These are phyloP conservation scores for Cystobasidium pallidum DNA, from an alignment of 1,284 basidiomycete genomes.

Conservation along the genomic window DNA sequence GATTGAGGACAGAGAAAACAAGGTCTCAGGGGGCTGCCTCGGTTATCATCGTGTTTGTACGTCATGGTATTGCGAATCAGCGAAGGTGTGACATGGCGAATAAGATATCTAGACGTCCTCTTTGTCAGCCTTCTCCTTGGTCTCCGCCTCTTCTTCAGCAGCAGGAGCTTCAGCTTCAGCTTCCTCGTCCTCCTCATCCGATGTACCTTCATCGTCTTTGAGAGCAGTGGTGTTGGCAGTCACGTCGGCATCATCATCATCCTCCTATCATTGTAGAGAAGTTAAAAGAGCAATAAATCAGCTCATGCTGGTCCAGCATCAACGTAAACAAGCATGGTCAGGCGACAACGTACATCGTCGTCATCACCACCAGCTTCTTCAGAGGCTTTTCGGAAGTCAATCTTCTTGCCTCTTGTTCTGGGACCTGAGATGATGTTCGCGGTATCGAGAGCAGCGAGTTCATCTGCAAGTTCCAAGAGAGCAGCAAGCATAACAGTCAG, in stretches of 20 bases:
- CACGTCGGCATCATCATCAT: slow-evolving; percentile 43
- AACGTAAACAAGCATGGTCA: background rate
- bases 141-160: slow-evolving; percentile 1
- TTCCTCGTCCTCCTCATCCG: slow-evolving; percentile 39
- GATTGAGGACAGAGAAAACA: background rate
- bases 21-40: background rate
- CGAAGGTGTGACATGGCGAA: too few relatives aligned
- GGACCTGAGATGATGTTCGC: slow-evolving; percentile 43
- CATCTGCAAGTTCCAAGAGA: slow-evolving; percentile 14
- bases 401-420: slow-evolving; percentile 43
- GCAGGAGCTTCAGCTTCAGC: slow-evolving; percentile 10
- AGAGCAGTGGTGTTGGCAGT: slow-evolving; percentile 39
- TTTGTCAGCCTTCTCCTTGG: slow-evolving; percentile 26
- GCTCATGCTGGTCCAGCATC: background rate
- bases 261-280: slow-evolving; percentile 20
- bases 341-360: slow-evolving; percentile 21
- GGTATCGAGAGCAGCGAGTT: slow-evolving; percentile 36
- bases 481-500: slow-evolving; percentile 4
- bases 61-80: too few relatives aligned
- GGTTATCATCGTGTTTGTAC: background rate
- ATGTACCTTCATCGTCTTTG: slow-evolving; percentile 39
- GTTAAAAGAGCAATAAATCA: background rate
- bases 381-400: slow-evolving; percentile 42
- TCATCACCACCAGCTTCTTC: slow-evolving; percentile 42
- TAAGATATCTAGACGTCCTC: slow-evolving; percentile 5